Conservation (phyloP, 176 grass and related monocot genomes). For the Bothriochloa decipiens region DNA sequence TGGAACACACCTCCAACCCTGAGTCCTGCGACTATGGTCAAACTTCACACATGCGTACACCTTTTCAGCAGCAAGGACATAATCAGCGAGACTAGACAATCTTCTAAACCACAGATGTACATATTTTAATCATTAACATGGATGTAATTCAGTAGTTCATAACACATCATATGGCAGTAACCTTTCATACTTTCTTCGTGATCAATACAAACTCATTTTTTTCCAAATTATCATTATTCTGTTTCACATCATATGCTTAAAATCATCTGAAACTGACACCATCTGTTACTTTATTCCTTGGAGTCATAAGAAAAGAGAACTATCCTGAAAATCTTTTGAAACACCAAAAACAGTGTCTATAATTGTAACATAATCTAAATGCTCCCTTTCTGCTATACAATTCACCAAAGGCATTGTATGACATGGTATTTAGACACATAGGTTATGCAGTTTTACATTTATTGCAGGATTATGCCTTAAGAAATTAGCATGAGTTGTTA, state of each 20-base stretch:
- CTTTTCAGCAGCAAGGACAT: background rate
- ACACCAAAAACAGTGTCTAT: background rate
- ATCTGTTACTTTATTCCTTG: background rate
- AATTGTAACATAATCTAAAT: constrained; percentile 9
- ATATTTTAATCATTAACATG: background rate
- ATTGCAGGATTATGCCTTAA: background rate
- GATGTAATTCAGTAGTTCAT: background rate
- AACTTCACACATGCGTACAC: background rate
- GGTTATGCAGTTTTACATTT: constrained; percentile 4
- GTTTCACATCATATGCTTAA: background rate
- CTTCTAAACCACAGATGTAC: background rate
- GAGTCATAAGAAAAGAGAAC: background rate
- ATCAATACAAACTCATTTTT: constrained; percentile 10
- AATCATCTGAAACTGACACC: background rate
- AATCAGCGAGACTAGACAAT: no score
- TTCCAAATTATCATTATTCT: background rate
- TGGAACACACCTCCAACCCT: no score
- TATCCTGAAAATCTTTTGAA: background rate
- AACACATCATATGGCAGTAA: background rate
- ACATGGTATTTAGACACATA: background rate
- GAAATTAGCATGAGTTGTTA: constrained; percentile 2
- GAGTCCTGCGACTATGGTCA: no score
- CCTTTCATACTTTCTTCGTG: background rate
- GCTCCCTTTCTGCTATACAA: background rate
- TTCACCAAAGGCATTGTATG: background rate